A percentile compares a stretch with the other conserved stretches of the same genome.
These are phyloP conservation scores for Leptographium lundbergii DNA, from an alignment of 2,329 filamentous ascomycete species.

Conservation along the genomic window DNA sequence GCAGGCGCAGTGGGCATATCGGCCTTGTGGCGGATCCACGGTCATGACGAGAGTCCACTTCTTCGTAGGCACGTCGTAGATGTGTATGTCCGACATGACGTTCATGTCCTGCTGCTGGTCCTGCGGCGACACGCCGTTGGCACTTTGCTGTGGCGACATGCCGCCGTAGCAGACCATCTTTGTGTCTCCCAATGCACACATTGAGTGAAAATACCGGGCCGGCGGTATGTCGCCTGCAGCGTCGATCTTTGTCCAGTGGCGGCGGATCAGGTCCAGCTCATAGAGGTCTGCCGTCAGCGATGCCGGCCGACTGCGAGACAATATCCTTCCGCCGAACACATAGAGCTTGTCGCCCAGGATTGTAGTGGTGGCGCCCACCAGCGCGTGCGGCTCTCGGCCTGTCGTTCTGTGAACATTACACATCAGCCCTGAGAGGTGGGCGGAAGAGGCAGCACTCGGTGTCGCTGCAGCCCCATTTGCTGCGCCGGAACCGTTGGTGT, in stretches of 20 bases:
- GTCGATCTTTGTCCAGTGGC: conserved; percentile 89
- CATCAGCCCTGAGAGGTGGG: conserved; percentile 54
- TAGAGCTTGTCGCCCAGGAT: conserved; percentile 92
- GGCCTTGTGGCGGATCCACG: conserved; percentile 74
- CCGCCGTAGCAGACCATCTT: conserved; percentile 97
- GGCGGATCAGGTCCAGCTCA: conserved; percentile 78
- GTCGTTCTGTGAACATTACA: conserved; percentile 74
- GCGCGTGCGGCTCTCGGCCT: conserved; percentile 75
- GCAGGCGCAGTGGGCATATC: conserved; percentile 93
- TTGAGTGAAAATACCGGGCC: conserved; percentile 92
- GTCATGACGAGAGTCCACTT: conserved; percentile 78
- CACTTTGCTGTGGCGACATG: conserved; percentile 69
- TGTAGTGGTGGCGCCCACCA: conserved; percentile 91
- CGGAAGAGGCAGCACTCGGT: conserved; percentile 33
- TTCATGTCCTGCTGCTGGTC: conserved; percentile 76
- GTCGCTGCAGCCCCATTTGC: conserved; percentile 16
- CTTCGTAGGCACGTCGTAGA: conserved; percentile 74
- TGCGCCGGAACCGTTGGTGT: conserved; percentile 23
- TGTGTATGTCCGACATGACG: conserved; percentile 96
- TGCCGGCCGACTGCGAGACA: conserved; percentile 69
- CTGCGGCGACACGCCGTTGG: conserved; percentile 31
- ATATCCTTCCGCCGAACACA: conserved; percentile 82
- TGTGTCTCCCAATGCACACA: conserved; percentile 84
- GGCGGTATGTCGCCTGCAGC: conserved; percentile 75
- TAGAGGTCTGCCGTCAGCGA: conserved; percentile 84